Base-by-base conservation (phyloP, 192 early-diverging fungal genomes). In the Mortierella hygrophila region DNA sequence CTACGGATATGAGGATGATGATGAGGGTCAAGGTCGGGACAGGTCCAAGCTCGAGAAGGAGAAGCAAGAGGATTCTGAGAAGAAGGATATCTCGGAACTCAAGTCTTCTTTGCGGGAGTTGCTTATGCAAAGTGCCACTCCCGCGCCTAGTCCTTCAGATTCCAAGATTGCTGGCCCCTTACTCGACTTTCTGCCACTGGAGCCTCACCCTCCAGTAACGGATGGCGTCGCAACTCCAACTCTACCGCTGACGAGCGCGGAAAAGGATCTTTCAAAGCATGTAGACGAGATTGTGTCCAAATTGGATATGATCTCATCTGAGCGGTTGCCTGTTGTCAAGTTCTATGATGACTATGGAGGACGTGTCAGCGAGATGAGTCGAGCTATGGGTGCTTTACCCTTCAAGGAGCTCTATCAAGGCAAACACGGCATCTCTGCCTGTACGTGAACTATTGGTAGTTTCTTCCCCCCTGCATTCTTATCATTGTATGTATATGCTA, bases 301-400 rank as follows among this genome's bases (percentile, higher is more conserved):
- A 40, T 41, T 80, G 46, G 75, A 80, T 52, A 41, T 74, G 69
- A 35, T 85, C 4, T 63, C 74, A 18, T 60, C 77, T 4, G 55
- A 76, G 46, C 44, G 68, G 13, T 46, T 85, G 32, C 83, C 83
- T 11, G 75, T 77, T 1, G 78, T 76, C 74, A 85, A 85, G 32
- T 85, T 55, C 37, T 85, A 85, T 46, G 75, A 85, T 42, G 83
- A 77, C 40, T 41, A 75, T 55, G 78, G 77, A 32, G 72, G 73
- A 15, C 72, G 77, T 21, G 52, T 72, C 8, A 49, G 73, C 15
- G 82, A 84, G 41, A 55, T 84, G 54, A 49, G 42, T 26, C 74
- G 60, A 37, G 42, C 40, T 18, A n/a, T 68, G 16, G 52, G 26
- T 47, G 46, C 38, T 4, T 42, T 41, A 5, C n/a, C 26, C 7